Percentiles rank a stretch among this genome's conserved stretches.
Conservation (phyloP, 2,329 filamentous ascomycete species). For the Fusarium nodosum region DNA sequence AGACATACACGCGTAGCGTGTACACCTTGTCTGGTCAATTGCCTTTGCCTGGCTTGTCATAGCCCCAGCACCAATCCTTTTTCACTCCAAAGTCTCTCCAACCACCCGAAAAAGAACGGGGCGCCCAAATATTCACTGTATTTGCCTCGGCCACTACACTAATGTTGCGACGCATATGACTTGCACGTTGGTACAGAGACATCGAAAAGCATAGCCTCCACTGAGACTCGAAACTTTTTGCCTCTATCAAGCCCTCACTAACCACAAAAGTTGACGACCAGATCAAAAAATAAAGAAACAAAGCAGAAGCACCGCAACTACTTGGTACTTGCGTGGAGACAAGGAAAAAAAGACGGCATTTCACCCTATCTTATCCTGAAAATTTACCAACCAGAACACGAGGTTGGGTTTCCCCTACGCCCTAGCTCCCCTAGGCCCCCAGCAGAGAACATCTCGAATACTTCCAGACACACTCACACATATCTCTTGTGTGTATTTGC, state of each 20-base stretch:
- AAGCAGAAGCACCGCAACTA: conserved; percentile 12
- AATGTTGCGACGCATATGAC: conserved; percentile 5
- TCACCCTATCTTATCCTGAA: conserved; percentile 29
- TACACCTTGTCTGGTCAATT: conserved; percentile 13
- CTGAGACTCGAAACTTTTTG: conserved; percentile 10
- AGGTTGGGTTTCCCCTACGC: conserved; percentile 37
- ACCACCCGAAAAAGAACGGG: conserved; percentile 41
- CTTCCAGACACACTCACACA: conserved; percentile 41
- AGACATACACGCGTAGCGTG: conserved; percentile 28
- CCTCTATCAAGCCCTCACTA: not conserved
- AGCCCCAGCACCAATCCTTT: conserved; percentile 33
- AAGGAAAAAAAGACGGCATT: conserved; percentile 20
- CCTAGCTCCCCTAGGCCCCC: conserved; percentile 27
- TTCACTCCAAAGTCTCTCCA: conserved; percentile 23
- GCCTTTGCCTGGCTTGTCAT: conserved; percentile 21
- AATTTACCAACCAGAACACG: conserved; percentile 40
- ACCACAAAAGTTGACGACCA: conserved; percentile 12
- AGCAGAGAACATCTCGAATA: conserved; percentile 46
- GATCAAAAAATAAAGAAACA: conserved; percentile 8
- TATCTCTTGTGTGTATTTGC: conserved; percentile 49
- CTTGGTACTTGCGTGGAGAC: conserved; percentile 40
- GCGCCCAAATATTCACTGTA: conserved; percentile 8
- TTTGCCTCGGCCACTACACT: conserved; percentile 5
- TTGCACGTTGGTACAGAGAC: conserved; percentile 2
- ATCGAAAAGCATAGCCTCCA: conserved; percentile 7